Conservation (phyloP, 345 rosid genomes). For the Mangifera indica region DNA sequence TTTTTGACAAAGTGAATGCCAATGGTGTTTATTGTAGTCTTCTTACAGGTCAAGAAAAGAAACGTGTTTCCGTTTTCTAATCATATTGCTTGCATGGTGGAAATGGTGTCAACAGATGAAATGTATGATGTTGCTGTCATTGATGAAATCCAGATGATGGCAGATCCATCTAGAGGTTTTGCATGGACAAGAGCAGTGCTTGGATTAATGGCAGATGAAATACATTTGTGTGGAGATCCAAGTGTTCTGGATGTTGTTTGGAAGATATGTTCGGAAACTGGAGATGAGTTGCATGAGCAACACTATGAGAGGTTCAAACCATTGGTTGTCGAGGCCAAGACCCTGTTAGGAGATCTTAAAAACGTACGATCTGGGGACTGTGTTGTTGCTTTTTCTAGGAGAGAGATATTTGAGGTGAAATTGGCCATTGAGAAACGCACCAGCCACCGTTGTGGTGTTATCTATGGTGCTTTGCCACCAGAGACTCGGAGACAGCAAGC, state of each 20-base stretch:
- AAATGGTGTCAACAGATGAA: slow-evolving; percentile 81
- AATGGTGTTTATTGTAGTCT: slow-evolving; percentile 88
- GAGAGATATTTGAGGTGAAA: slow-evolving; percentile 93
- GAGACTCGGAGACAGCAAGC: slow-evolving; percentile 96
- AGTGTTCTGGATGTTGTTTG: slow-evolving; percentile 78
- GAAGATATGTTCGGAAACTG: slow-evolving; percentile 81
- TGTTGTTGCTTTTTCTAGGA: slow-evolving; percentile 86
- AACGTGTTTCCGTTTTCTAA: slow-evolving; percentile 71
- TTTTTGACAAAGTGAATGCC: slow-evolving; percentile 92
- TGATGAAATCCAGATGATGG: slow-evolving; percentile 93
- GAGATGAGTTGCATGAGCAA: slow-evolving; percentile 77
- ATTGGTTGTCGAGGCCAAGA: slow-evolving; percentile 85
- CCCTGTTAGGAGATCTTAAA: slow-evolving; percentile 68
- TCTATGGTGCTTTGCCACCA: slow-evolving; percentile 94
- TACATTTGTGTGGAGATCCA: slow-evolving; percentile 95
- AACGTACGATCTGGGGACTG: slow-evolving; percentile 87
- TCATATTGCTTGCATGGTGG: slow-evolving; percentile 87
- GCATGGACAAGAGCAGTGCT: slow-evolving; percentile 95
- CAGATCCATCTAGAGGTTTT: slow-evolving; percentile 70
- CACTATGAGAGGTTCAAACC: slow-evolving; percentile 89
- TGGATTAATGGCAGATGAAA: slow-evolving; percentile 90
- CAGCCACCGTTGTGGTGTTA: slow-evolving; percentile 85
- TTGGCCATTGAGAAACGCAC: slow-evolving; percentile 83
- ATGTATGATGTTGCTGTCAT: slow-evolving; percentile 86
- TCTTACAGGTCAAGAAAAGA: slow-evolving; percentile 88